These are phyloP conservation scores for Trichoderma semiorbis DNA, from an alignment of 2,329 filamentous ascomycete genomes.

Conservation along the genomic window DNA sequence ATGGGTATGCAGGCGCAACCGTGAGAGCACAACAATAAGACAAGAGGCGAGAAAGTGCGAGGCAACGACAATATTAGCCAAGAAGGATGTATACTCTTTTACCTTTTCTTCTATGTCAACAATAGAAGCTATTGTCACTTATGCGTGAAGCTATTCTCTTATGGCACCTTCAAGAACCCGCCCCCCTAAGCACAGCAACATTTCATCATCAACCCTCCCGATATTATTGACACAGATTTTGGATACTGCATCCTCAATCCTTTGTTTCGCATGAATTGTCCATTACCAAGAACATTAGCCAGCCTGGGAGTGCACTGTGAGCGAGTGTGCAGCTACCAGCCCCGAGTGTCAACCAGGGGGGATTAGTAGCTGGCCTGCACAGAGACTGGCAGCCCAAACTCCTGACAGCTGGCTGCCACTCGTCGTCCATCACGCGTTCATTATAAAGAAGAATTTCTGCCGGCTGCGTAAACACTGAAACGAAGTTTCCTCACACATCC, in stretches of 20 bases:
- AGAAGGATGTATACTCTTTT: neutral
- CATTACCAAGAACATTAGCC: neutral
- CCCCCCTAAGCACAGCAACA: neutral
- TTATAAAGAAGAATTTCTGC: neutral
- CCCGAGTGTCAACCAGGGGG: neutral
- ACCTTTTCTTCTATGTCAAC: neutral
- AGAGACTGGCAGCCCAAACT: neutral
- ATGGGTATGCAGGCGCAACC: neutral
- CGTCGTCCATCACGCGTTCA: neutral
- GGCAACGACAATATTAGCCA: neutral
- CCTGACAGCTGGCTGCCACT: constrained; percentile 3
- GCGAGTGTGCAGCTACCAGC: neutral
- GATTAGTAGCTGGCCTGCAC: neutral
- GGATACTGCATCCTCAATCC: neutral
- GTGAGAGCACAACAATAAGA: neutral
- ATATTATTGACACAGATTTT: neutral
- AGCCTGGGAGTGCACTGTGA: neutral
- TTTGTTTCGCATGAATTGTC: neutral
- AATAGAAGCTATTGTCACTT: neutral
- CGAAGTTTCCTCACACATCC: neutral
- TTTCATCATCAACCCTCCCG: neutral
- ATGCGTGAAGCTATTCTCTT: neutral
- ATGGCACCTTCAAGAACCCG: neutral
- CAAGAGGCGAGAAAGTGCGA: neutral
- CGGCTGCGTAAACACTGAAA: neutral